Evolutionary conservation across 495 filamentous ascomycete genomes (phyloP), one percentile per base, ranked within the genome.

Genomic region (Penicillium ochrochloron): DNA sequence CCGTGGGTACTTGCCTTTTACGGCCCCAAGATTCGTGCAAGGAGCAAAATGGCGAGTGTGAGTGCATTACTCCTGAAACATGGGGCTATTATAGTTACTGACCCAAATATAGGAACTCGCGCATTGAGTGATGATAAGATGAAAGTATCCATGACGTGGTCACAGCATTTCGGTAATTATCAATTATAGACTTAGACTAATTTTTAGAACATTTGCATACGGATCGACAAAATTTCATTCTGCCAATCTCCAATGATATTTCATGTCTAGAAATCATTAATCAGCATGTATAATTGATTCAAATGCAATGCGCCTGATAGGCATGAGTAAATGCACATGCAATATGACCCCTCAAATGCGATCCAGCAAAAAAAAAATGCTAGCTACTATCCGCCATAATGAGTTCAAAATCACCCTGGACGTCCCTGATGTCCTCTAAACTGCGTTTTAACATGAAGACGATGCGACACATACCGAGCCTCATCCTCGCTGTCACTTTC

Each of bases 1-100:
- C 94, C 94, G 0, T 97, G 92, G 92, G 86, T 92, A 8, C 75
- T 98, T 68, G 86, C 93, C 3, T 86, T 94, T 34, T 96, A 85
- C 70, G 94, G 94, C 3, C 86, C 89, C 23, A 84, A 70, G 76
- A 96, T 98, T 63, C 81, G 94, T 58, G 88, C 86, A 14, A 86
- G 88, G 71, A 93, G 91, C 69, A 88, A 88, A 65, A 88, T 97
- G 80, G 93, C 93, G 2, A 85, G 78, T 68, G 78, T 80, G 68
- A 56, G 78, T 78, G 25, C 25, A 62, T 17, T 11, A 51, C 41
- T 53, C 50, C 51, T 27, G 39, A 3, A 1, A 29, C 7, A 44
- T 9, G n/a, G 0, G 17, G 6, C 3, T 44, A 19, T 19, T 19
- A 19, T 34, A 53, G 57, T n/a, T 60, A 58, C 60, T 78, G 63